These are phyloP conservation scores for Alnus rubra DNA, from an alignment of 306 rosid species.

Conservation along the genomic window DNA sequence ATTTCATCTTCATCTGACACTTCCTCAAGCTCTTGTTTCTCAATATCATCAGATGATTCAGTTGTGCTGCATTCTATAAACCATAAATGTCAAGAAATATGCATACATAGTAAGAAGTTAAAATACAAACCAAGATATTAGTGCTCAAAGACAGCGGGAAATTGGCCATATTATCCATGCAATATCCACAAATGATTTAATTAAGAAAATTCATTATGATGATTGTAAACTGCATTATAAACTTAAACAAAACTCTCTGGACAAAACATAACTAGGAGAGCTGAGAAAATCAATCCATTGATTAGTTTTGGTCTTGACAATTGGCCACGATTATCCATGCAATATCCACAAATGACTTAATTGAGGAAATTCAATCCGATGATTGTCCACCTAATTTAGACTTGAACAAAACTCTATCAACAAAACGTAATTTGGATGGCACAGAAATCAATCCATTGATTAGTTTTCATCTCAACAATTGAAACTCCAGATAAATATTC, in stretches of 20 bases:
- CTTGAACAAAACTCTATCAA: background rate
- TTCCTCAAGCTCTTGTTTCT: constrained; percentile 86
- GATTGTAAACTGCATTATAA: background rate
- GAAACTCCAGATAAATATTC: background rate
- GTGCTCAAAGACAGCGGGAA: background rate
- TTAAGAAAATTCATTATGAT: background rate
- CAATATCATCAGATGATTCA: constrained; percentile 89
- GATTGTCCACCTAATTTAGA: background rate
- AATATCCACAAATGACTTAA: background rate
- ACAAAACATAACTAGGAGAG: background rate
- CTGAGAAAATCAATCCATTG: background rate
- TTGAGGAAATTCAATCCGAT: background rate
- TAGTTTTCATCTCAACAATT: background rate
- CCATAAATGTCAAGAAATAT: constrained; percentile 27
- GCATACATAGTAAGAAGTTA: background rate
- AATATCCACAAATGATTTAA: background rate
- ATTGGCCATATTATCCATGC: constrained; percentile 7
- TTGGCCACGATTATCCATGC: constrained; percentile 8
- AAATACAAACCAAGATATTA: background rate
- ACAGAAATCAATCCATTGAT: background rate
- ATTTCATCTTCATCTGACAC: constrained; percentile 86
- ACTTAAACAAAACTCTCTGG: background rate
- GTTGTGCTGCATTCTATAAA: constrained; percentile 89
- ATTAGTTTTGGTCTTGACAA: background rate
- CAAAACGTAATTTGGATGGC: no score